phyloP scores from a whole-genome alignment of 345 rosid species.

The Brassica cretica region DNA sequence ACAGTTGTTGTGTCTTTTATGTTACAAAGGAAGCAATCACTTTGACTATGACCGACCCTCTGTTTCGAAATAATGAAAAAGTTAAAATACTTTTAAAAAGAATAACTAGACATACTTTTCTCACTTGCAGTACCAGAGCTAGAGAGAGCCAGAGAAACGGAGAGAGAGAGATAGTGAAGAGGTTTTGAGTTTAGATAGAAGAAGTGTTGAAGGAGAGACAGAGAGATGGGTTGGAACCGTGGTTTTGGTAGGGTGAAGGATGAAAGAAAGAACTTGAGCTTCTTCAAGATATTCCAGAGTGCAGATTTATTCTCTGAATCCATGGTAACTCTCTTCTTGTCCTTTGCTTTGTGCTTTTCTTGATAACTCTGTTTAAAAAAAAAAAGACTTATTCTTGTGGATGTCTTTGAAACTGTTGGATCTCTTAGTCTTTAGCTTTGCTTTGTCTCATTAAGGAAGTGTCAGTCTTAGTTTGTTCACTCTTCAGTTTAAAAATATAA shows the following conservation, averaged over 20 bases:
- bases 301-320: slow-evolving; percentile 23
- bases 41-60: background rate
- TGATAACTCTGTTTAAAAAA: background rate
- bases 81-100: background rate
- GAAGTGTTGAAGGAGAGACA: background rate
- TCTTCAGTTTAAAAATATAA: too few species aligned
- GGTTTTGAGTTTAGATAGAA: background rate
- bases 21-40: background rate
- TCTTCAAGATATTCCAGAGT: slow-evolving; percentile 29
- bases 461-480: too few species aligned
- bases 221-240: slow-evolving; percentile 2
- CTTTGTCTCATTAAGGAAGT: background rate
- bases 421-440: background rate
- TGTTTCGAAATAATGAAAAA: background rate
- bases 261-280: slow-evolving; percentile 5
- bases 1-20: background rate
- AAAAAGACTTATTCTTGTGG: background rate
- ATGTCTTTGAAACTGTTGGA: background rate
- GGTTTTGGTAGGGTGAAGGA: background rate
- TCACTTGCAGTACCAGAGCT: background rate
- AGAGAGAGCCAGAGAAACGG: background rate
- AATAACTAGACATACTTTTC: background rate
- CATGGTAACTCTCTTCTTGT: slow-evolving; percentile 17
- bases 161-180: background rate
- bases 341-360: background rate